Percentiles rank a stretch among this genome's conserved stretches.
These are phyloP conservation scores for Carnegiea gigantea DNA, from an alignment of 179 eudicot genomes.

Conservation along the genomic window DNA sequence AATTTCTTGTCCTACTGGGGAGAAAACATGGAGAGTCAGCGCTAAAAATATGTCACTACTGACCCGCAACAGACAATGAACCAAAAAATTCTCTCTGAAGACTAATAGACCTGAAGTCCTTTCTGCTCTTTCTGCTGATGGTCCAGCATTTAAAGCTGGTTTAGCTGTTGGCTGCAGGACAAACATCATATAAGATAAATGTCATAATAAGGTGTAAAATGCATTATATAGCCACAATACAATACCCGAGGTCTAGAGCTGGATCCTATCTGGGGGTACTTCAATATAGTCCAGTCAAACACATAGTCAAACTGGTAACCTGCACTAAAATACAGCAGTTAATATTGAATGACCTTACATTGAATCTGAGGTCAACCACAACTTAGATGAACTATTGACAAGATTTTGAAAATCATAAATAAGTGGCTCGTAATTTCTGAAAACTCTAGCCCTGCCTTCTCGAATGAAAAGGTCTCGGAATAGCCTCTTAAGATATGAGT, in stretches of 20 bases:
- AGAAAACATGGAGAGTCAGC: background rate
- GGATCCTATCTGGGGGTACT: slow-evolving; percentile 61
- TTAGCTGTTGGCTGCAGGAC: slow-evolving; percentile 40
- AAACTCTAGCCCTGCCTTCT: slow-evolving; percentile 44
- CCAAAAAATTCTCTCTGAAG: background rate
- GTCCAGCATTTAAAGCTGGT: slow-evolving; percentile 43
- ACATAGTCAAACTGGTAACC: slow-evolving; percentile 72
- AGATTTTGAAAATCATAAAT: background rate
- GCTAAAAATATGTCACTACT: background rate
- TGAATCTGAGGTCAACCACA: background rate
- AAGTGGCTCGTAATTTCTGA: slow-evolving; percentile 9
- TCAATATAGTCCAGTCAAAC: slow-evolving; percentile 72
- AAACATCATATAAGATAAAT: slow-evolving; percentile 12
- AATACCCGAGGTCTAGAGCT: slow-evolving; percentile 46
- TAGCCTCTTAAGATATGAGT: slow-evolving; percentile 60
- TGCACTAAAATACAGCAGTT: slow-evolving; percentile 23
- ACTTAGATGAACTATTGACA: background rate
- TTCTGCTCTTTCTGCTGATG: slow-evolving; percentile 50
- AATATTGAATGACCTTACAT: background rate
- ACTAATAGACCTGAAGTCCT: slow-evolving; percentile 39
- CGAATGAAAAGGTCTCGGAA: slow-evolving; percentile 68
- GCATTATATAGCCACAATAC: slow-evolving; percentile 16
- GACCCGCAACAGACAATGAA: background rate
- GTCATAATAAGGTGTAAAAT: background rate
- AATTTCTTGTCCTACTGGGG: slow-evolving; percentile 52